A percentile compares a stretch with the other conserved stretches of the same genome.
These are phyloP conservation scores for Colletotrichum incanum DNA, from an alignment of 2,329 filamentous ascomycete genomes.

Conservation along the genomic window DNA sequence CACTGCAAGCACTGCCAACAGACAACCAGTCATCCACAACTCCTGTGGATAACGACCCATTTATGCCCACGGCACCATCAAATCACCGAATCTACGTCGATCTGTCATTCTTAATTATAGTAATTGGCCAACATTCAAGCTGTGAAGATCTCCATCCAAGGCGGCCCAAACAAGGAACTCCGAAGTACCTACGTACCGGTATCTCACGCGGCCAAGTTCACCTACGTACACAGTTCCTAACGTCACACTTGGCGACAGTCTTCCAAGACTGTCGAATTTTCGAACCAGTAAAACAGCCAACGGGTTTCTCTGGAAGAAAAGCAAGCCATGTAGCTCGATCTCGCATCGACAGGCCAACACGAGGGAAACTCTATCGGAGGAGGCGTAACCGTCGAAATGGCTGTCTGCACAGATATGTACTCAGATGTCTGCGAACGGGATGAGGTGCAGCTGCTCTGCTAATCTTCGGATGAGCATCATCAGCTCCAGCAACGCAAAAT, in stretches of 20 bases:
- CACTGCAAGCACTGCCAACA: not conserved
- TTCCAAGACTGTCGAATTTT: not conserved
- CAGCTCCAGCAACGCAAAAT: not conserved
- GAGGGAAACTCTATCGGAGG: not conserved
- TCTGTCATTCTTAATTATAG: conserved; percentile 33
- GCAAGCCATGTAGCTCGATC: not conserved
- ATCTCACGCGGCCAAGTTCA: not conserved
- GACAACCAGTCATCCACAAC: not conserved
- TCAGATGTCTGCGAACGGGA: not conserved
- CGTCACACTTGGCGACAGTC: not conserved
- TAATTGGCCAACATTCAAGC: conserved; percentile 7
- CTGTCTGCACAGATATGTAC: not conserved
- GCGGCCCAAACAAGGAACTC: not conserved
- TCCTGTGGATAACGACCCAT: not conserved
- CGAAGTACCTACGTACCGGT: not conserved
- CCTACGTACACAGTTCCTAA: not conserved
- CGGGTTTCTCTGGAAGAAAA: not conserved
- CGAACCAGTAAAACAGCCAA: too few relatives aligned
- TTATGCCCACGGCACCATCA: conserved; percentile 10
- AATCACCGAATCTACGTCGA: conserved; percentile 24
- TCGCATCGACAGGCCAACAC: too few relatives aligned
- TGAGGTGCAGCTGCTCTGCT: not conserved
- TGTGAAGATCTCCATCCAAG: not conserved
- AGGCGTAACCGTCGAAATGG: not conserved
- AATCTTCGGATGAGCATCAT: not conserved